Evolutionary conservation across 768 basidiomycete species (phyloP).

Genomic region (Suillus spraguei): DNA sequence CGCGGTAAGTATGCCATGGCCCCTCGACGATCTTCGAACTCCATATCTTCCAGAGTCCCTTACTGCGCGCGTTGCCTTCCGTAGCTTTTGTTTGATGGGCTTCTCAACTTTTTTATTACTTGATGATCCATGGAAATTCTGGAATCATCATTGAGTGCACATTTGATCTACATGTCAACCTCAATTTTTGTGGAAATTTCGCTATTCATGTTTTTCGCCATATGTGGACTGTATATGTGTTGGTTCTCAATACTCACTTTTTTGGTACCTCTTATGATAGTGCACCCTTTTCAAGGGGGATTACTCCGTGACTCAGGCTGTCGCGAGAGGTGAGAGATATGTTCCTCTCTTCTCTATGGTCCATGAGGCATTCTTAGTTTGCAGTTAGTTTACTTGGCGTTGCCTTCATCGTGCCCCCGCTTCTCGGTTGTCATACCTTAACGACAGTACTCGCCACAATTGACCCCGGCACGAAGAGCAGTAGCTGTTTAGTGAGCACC

Average conservation of each 20-base stretch:
- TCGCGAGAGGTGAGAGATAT: conserved; percentile 50
- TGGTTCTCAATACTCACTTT: conserved; percentile 65
- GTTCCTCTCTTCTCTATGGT: not conserved
- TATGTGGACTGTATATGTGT: conserved; percentile 71
- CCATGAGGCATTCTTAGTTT: conserved; percentile 37
- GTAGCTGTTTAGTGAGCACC: conserved; percentile 54
- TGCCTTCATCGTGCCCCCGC: conserved; percentile 78
- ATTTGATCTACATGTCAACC: not conserved
- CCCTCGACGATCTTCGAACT: too few species aligned
- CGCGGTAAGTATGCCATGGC: not conserved
- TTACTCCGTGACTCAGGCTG: conserved; percentile 53
- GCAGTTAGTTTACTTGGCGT: conserved; percentile 77
- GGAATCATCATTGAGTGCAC: conserved; percentile 63
- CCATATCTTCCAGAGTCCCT: not conserved
- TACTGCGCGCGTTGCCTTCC: too few species aligned
- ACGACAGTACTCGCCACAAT: conserved; percentile 16
- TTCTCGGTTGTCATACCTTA: conserved; percentile 17
- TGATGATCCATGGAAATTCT: too few species aligned
- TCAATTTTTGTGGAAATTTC: not conserved
- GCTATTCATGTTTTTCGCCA: conserved; percentile 63
- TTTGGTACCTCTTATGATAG: conserved; percentile 65
- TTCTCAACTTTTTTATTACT: not conserved
- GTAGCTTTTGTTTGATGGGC: too few species aligned
- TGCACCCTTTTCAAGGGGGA: conserved; percentile 64
- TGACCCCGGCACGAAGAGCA: conserved; percentile 44